phyloP scores from a whole-genome alignment of 345 rosid species.

The Citrus sp. region DNA sequence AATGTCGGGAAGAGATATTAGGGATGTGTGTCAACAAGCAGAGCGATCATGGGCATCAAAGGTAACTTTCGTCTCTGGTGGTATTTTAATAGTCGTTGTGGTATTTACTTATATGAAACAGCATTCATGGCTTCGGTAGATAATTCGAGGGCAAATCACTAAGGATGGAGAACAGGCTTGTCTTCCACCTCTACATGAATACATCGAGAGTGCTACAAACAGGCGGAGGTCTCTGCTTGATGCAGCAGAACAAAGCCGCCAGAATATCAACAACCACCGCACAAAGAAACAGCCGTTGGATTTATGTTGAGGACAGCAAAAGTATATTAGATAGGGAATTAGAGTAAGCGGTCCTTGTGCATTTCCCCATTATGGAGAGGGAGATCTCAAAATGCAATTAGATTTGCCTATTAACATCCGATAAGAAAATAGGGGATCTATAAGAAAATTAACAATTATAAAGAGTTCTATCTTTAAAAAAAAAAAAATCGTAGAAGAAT shows the following conservation, averaged over 20 bases:
- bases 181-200: constrained; percentile 71
- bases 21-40: constrained; percentile 89
- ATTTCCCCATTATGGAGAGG: neutral
- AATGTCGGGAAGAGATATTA: constrained; percentile 89
- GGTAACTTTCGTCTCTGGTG: constrained; percentile 26
- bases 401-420: neutral
- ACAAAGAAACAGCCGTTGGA: constrained; percentile 44
- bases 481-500: no score
- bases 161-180: constrained; percentile 34
- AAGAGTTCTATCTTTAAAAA: neutral
- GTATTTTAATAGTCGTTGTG: neutral
- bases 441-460: neutral
- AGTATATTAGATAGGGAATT: neutral
- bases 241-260: constrained; percentile 31
- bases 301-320: constrained; percentile 17
- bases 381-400: no score
- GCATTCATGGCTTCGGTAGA: constrained; percentile 28
- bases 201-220: constrained; percentile 55
- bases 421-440: neutral
- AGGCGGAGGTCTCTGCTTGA: constrained; percentile 47
- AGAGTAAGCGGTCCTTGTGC: neutral
- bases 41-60: constrained; percentile 95
- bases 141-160: constrained; percentile 59
- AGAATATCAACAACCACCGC: neutral
- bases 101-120: neutral